These are phyloP conservation scores for Fusarium floridanum DNA, from an alignment of 2,329 filamentous ascomycete genomes.

Conservation along the genomic window DNA sequence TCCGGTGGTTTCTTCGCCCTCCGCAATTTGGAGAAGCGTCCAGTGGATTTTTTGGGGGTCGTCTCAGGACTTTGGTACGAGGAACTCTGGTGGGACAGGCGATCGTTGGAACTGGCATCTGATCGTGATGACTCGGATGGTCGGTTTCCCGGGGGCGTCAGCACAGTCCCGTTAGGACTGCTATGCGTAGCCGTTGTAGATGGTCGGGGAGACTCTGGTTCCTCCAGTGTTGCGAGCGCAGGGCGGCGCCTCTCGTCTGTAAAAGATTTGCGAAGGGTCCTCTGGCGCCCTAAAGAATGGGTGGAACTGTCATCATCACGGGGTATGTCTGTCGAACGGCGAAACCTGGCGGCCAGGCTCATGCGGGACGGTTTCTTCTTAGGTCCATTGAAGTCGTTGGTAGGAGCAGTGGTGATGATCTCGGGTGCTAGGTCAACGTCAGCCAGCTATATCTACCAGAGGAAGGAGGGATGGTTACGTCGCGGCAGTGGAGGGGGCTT, in stretches of 20 bases:
- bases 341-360: slow-evolving; percentile 65
- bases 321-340: slow-evolving; percentile 64
- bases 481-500: slow-evolving; percentile 69
- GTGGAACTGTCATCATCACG: slow-evolving; percentile 46
- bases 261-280: slow-evolving; percentile 57
- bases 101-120: slow-evolving; percentile 82
- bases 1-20: slow-evolving; percentile 80
- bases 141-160: slow-evolving; percentile 64
- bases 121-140: slow-evolving; percentile 85
- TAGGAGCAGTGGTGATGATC: slow-evolving; percentile 94
- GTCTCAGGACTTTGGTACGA: slow-evolving; percentile 67
- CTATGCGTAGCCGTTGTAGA: slow-evolving; percentile 47
- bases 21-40: slow-evolving; percentile 85
- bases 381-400: slow-evolving; percentile 68
- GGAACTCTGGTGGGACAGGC: slow-evolving; percentile 70
- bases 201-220: slow-evolving; percentile 58
- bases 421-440: slow-evolving; percentile 64
- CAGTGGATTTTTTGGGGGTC: slow-evolving; percentile 73
- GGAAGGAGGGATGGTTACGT: slow-evolving; percentile 58
- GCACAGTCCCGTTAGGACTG: slow-evolving; percentile 54
- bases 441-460: slow-evolving; percentile 26
- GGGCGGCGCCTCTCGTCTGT: slow-evolving; percentile 55
- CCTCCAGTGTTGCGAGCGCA: slow-evolving; percentile 63
- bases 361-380: slow-evolving; percentile 70
- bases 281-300: slow-evolving; percentile 33